phyloP scores from a whole-genome alignment of 768 basidiomycete genomes.

The Obba rivulosa region DNA sequence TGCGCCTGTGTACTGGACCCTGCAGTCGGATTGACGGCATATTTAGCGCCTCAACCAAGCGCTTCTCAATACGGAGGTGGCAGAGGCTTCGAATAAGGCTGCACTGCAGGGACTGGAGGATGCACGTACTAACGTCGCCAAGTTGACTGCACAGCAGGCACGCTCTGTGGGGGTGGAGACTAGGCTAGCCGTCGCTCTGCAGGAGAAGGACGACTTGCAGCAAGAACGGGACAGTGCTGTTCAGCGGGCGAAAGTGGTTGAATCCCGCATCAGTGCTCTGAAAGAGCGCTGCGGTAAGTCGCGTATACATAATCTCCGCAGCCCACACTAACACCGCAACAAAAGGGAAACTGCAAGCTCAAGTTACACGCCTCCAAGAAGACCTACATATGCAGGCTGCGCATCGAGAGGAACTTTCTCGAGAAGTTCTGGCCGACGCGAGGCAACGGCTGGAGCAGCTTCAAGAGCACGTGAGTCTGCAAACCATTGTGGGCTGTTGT shows the following conservation, averaged over 20 bases:
- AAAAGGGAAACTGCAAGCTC: constrained; percentile 63
- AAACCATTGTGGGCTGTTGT: background rate
- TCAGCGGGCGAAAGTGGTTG: constrained; percentile 62
- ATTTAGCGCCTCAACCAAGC: constrained; percentile 71
- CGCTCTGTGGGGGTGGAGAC: constrained; percentile 69
- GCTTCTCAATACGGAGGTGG: constrained; percentile 73
- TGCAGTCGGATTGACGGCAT: constrained; percentile 2
- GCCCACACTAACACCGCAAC: background rate
- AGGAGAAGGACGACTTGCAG: constrained; percentile 78
- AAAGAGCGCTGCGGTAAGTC: constrained; percentile 60
- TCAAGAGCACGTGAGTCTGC: constrained; percentile 45
- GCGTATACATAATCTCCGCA: background rate
- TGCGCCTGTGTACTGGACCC: constrained; percentile 31
- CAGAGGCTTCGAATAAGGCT: constrained; percentile 73
- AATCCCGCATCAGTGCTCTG: constrained; percentile 56
- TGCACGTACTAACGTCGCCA: constrained; percentile 58
- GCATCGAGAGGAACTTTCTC: constrained; percentile 59
- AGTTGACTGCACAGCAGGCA: constrained; percentile 63
- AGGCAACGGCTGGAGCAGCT: constrained; percentile 57
- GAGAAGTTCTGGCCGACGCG: constrained; percentile 62
- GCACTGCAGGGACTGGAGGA: constrained; percentile 72
- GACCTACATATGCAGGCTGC: constrained; percentile 56
- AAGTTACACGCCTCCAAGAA: constrained; percentile 60
- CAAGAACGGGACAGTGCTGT: constrained; percentile 75
- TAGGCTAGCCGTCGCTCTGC: constrained; percentile 55